These are phyloP conservation scores for Phytophthora sp. DNA, from an alignment of 352 stramenopile genomes.

Conservation along the genomic window DNA sequence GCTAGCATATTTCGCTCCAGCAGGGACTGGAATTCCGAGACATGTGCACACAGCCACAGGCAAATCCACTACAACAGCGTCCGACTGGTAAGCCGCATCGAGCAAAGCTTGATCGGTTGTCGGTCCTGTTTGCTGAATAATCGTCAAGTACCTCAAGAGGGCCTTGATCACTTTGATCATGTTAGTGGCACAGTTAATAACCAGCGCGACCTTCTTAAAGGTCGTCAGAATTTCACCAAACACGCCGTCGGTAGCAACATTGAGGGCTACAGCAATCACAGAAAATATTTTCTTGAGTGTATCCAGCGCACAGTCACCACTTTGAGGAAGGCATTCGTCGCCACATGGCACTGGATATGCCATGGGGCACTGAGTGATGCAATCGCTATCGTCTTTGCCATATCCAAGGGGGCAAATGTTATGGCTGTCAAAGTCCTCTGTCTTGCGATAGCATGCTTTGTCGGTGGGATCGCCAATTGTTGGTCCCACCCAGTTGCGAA, in stretches of 20 bases:
- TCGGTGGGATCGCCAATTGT: conserved; percentile 15
- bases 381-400: conserved; percentile 19
- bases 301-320: conserved; percentile 13
- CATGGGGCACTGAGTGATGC: conserved; percentile 37
- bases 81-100: conserved; percentile 15
- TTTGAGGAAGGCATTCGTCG: conserved; percentile 48
- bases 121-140: conserved; percentile 7
- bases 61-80: conserved; percentile 18
- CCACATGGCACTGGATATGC: conserved; percentile 39
- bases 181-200: conserved; percentile 21
- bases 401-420: conserved; percentile 23
- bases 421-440: conserved; percentile 10
- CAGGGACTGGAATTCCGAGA: conserved; percentile 14
- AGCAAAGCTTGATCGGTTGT: conserved; percentile 9
- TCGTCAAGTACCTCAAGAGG: conserved; percentile 16
- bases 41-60: conserved; percentile 19
- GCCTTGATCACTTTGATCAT: conserved; percentile 22
- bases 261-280: conserved; percentile 25
- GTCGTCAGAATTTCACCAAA: conserved; percentile 26
- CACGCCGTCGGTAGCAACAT: conserved; percentile 22
- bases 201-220: conserved; percentile 15
- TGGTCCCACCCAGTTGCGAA: conserved; percentile 23
- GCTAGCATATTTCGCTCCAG: conserved; percentile 13
- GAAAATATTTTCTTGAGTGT: conserved; percentile 31
- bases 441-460: conserved; percentile 26